These are phyloP conservation scores for Colletotrichum navitas DNA, from an alignment of 2,329 filamentous ascomycete species.

Conservation along the genomic window DNA sequence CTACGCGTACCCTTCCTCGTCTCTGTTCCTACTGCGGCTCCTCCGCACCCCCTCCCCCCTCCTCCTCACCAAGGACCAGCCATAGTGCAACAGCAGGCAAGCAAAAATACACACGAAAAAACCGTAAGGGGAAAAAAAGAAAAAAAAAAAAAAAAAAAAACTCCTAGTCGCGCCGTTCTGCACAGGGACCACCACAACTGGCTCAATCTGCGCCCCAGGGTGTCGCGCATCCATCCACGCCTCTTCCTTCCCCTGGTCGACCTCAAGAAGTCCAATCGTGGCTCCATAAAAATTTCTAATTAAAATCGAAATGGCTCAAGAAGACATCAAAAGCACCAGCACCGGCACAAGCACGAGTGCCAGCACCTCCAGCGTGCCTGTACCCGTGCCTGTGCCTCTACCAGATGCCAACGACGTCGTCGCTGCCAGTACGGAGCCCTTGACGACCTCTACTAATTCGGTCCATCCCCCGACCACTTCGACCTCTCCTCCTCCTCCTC, in stretches of 20 bases:
- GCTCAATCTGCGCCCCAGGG: constrained; percentile 38
- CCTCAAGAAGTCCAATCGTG: constrained; percentile 50
- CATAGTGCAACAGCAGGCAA: constrained; percentile 26
- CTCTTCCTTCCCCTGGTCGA: constrained; percentile 47
- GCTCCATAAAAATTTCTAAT: constrained; percentile 56
- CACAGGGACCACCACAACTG: constrained; percentile 35
- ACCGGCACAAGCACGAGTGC: constrained; percentile 36
- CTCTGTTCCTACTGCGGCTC: not conserved
- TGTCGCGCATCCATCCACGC: constrained; percentile 44
- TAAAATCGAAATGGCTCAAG: constrained; percentile 56
- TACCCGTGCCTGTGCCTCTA: constrained; percentile 24
- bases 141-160: constrained; percentile 15
- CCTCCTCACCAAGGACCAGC: constrained; percentile 22
- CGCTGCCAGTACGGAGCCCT: constrained; percentile 31
- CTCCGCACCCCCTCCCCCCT: constrained; percentile 24
- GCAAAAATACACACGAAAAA: constrained; percentile 15
- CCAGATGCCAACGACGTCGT: constrained; percentile 39
- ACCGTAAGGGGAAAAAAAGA: not conserved
- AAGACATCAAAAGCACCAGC: constrained; percentile 43
- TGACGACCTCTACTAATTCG: constrained; percentile 40
- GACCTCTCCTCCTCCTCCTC: constrained; percentile 26
- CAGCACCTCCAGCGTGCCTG: constrained; percentile 39
- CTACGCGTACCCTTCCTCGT: constrained; percentile 23
- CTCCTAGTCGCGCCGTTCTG: constrained; percentile 34
- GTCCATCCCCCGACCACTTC: constrained; percentile 32